phyloP scores from a whole-genome alignment of 108 stramenopile species.

The Fragilariopsis cylindrus region DNA sequence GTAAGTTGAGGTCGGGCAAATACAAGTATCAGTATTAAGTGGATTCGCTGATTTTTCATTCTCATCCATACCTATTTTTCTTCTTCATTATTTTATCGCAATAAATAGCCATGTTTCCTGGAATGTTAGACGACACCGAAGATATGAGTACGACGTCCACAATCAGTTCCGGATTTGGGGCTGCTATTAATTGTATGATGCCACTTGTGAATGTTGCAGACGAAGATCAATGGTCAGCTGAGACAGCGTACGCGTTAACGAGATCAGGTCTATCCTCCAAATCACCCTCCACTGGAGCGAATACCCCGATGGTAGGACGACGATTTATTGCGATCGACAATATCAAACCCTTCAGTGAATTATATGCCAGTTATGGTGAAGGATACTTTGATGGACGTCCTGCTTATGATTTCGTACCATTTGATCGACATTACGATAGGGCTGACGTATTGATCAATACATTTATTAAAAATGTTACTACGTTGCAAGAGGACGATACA shows the following conservation, averaged over 20 bases:
- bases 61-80: too few species aligned
- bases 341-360: conserved; percentile 28
- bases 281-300: conserved; percentile 33
- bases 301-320: conserved; percentile 31
- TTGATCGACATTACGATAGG: conserved; percentile 31
- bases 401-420: conserved; percentile 40
- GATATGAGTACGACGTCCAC: background rate
- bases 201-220: conserved; percentile 34
- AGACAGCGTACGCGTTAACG: conserved; percentile 16
- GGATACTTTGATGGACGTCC: conserved; percentile 28
- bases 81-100: too few species aligned
- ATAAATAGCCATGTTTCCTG: conserved; percentile 22
- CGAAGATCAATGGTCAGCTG: background rate
- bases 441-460: conserved; percentile 33
- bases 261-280: conserved; percentile 30
- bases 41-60: too few species aligned
- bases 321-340: conserved; percentile 15
- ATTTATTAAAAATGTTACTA: conserved; percentile 23
- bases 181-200: conserved; percentile 49
- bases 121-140: conserved; percentile 37
- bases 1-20: too few species aligned
- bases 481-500: conserved; percentile 13
- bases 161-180: conserved; percentile 40
- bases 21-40: too few species aligned
- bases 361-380: conserved; percentile 38